A percentile compares a stretch with the other conserved stretches of the same genome.
Conservation (phyloP, 768 basidiomycete genomes). For the Coprinopsis cinerea region DNA sequence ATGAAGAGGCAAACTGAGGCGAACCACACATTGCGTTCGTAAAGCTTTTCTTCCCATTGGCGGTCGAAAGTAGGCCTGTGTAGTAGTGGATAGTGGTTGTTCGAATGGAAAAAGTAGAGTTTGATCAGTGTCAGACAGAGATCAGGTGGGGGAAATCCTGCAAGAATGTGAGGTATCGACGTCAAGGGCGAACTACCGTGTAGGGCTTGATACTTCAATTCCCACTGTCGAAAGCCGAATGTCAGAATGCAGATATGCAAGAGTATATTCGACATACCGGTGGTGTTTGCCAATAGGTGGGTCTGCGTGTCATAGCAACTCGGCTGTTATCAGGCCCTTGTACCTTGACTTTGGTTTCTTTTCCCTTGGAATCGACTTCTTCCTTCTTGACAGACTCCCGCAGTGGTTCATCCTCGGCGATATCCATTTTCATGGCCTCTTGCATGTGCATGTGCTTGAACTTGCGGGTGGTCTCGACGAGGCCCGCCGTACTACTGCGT, state of each 20-base stretch:
- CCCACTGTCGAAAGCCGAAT: conserved; percentile 41
- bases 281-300: conserved; percentile 55
- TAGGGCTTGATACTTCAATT: conserved; percentile 44
- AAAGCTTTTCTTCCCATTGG: conserved; percentile 48
- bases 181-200: conserved; percentile 22
- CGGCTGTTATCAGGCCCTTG: conserved; percentile 18
- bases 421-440: conserved; percentile 19
- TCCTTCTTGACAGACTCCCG: conserved; percentile 9
- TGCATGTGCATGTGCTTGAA: conserved; percentile 47
- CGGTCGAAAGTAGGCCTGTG: conserved; percentile 66
- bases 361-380: not conserved
- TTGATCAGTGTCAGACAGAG: conserved; percentile 57
- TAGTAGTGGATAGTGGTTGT: conserved; percentile 58
- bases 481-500: conserved; percentile 50
- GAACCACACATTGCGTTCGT: conserved; percentile 55
- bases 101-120: conserved; percentile 60
- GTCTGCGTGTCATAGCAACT: conserved; percentile 28
- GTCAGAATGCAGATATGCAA: conserved; percentile 7
- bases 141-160: conserved; percentile 52
- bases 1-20: conserved; percentile 52
- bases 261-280: conserved; percentile 30
- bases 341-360: conserved; percentile 1
- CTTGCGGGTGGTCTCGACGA: conserved; percentile 48
- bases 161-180: conserved; percentile 24
- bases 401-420: conserved; percentile 4